These are phyloP conservation scores for Serendipita sp. DNA, from an alignment of 1,284 basidiomycete species.

Conservation along the genomic window DNA sequence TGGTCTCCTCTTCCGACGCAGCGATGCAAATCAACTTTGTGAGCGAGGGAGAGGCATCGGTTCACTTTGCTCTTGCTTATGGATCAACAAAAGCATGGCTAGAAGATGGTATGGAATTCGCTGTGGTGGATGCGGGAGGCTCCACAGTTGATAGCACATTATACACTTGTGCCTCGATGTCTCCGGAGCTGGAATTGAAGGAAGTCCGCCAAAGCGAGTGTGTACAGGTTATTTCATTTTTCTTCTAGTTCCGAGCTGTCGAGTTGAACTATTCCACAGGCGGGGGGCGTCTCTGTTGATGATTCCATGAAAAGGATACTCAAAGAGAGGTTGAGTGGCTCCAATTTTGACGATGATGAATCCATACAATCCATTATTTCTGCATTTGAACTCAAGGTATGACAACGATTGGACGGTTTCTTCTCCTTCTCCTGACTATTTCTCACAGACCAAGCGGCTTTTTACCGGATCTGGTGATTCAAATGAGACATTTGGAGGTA, in stretches of 20 bases:
- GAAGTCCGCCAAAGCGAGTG: slow-evolving; percentile 3
- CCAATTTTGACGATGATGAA: neutral
- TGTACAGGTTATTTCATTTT: neutral
- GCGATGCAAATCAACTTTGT: slow-evolving; percentile 10
- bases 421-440: neutral
- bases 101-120: slow-evolving; percentile 10
- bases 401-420: too few relatives aligned
- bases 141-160: neutral
- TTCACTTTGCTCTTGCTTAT: slow-evolving; percentile 12
- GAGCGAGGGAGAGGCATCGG: slow-evolving; percentile 13
- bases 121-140: slow-evolving; percentile 13
- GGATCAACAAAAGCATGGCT: slow-evolving; percentile 6
- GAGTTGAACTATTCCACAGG: neutral
- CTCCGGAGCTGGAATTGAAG: neutral
- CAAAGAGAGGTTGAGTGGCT: neutral
- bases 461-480: neutral
- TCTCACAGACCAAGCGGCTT: neutral
- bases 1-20: neutral
- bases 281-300: neutral
- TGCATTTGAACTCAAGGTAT: neutral
- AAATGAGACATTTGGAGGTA: neutral
- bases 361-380: neutral
- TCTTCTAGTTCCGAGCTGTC: neutral
- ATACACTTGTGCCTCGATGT: neutral
- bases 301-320: neutral